phyloP scores from a whole-genome alignment of 1,284 basidiomycete species.

The Flammula alnicola region DNA sequence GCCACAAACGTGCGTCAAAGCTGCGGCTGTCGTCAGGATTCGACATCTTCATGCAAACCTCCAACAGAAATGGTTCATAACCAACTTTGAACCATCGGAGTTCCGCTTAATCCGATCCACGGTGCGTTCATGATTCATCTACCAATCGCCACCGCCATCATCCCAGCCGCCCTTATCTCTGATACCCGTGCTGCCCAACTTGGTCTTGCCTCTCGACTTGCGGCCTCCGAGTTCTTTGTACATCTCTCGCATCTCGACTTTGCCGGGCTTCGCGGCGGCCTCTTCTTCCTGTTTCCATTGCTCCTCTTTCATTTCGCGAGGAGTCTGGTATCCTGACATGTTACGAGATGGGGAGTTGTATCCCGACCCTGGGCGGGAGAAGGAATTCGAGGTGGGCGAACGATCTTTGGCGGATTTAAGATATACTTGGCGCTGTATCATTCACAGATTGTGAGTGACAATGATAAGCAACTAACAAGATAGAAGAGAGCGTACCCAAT shows the following conservation, averaged over 20 bases:
- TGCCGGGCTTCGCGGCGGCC: slow-evolving; percentile 58
- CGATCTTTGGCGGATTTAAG: slow-evolving; percentile 53
- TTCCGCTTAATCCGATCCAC: not conserved
- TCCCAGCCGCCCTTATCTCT: slow-evolving; percentile 74
- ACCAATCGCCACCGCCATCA: slow-evolving; percentile 35
- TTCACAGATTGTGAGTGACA: slow-evolving; percentile 3
- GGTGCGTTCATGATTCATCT: slow-evolving; percentile 2
- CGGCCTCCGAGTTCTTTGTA: slow-evolving; percentile 89
- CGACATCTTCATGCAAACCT: too few species aligned
- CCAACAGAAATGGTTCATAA: too few species aligned
- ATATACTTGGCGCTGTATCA: slow-evolving; percentile 59
- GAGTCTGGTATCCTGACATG: slow-evolving; percentile 76
- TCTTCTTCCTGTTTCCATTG: slow-evolving; percentile 69
- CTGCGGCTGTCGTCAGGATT: not conserved
- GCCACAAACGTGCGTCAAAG: not conserved
- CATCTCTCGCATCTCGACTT: slow-evolving; percentile 83
- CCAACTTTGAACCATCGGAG: too few species aligned
- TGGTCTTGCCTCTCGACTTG: slow-evolving; percentile 73
- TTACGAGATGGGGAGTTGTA: slow-evolving; percentile 51
- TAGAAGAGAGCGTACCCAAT: slow-evolving; percentile 60
- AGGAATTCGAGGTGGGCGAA: slow-evolving; percentile 44
- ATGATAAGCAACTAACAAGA: not conserved
- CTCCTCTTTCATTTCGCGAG: slow-evolving; percentile 76
- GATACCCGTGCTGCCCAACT: slow-evolving; percentile 61
- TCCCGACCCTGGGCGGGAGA: slow-evolving; percentile 45